Evolutionary conservation across 2,329 filamentous ascomycete genomes (phyloP).

Genomic region (Penicillium sp.): DNA sequence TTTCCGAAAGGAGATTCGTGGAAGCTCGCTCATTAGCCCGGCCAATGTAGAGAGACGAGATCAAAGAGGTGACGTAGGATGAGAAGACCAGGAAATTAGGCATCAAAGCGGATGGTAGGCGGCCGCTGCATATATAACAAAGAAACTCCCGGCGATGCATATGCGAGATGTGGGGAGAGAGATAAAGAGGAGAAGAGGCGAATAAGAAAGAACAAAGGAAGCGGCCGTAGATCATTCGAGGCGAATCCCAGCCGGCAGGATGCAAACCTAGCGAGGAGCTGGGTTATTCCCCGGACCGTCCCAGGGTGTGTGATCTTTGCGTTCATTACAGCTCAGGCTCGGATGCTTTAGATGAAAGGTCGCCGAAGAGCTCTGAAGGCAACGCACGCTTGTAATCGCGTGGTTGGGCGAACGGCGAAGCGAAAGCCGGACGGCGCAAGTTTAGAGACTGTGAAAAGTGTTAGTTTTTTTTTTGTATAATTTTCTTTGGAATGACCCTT

Average conservation of each 20-base stretch:
- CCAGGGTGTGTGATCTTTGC: background rate
- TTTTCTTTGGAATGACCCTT: background rate
- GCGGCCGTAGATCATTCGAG: slow-evolving; percentile 3
- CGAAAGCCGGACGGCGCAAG: slow-evolving; percentile 40
- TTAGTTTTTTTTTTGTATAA: background rate
- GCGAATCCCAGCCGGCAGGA: slow-evolving; percentile 19
- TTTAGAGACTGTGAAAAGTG: slow-evolving; percentile 34
- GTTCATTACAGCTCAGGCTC: slow-evolving; percentile 20
- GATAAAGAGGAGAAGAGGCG: background rate
- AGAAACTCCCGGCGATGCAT: slow-evolving; percentile 37
- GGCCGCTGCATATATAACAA: slow-evolving; percentile 26
- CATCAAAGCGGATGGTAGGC: slow-evolving; percentile 11
- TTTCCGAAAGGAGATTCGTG: background rate
- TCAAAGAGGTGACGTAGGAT: background rate
- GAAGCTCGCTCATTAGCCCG: slow-evolving; percentile 3
- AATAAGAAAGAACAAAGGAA: slow-evolving; percentile 7
- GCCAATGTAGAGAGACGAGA: background rate
- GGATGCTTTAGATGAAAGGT: slow-evolving; percentile 28
- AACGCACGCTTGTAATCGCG: slow-evolving; percentile 39
- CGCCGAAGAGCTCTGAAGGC: slow-evolving; percentile 35
- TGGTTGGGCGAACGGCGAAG: slow-evolving; percentile 44
- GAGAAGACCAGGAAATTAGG: background rate
- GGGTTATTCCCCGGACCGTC: slow-evolving; percentile 15
- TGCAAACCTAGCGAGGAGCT: background rate
- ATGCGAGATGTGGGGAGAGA: slow-evolving; percentile 17